A percentile compares a stretch with the other conserved stretches of the same genome.
phyloP scores from a whole-genome alignment of 2,329 filamentous ascomycete genomes.

The Calonectria honghensis region DNA sequence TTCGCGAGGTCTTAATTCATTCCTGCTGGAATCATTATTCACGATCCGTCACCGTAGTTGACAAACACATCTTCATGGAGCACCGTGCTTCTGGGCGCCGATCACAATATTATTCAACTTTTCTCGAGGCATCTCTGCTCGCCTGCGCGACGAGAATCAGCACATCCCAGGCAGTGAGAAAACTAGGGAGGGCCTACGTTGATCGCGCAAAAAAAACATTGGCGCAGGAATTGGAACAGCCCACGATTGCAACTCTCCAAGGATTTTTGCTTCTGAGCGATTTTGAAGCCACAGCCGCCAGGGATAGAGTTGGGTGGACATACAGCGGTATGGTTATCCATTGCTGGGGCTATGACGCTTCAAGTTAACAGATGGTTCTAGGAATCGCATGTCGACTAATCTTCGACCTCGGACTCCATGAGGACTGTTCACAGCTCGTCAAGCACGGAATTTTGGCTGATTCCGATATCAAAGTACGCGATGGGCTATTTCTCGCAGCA shows the following conservation, averaged over 20 bases:
- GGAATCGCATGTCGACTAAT: slow-evolving; percentile 30
- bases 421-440: slow-evolving; percentile 23
- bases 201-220: slow-evolving; percentile 24
- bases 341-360: fast-evolving
- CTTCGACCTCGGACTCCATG: slow-evolving; percentile 28
- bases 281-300: slow-evolving; percentile 28
- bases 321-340: slow-evolving; percentile 7
- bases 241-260: slow-evolving; percentile 19
- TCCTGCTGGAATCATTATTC: slow-evolving; percentile 25
- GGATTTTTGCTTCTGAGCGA: slow-evolving; percentile 27
- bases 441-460: slow-evolving; percentile 12
- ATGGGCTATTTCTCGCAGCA: slow-evolving; percentile 10
- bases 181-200: slow-evolving; percentile 24
- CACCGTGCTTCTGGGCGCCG: slow-evolving; percentile 8
- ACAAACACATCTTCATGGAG: slow-evolving; percentile 18
- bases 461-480: slow-evolving; percentile 1
- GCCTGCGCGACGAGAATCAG: slow-evolving; percentile 30
- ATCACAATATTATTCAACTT: slow-evolving; percentile 29
- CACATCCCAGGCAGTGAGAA: slow-evolving; percentile 23
- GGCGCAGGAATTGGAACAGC: slow-evolving; percentile 20
- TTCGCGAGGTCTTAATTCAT: slow-evolving; percentile 17
- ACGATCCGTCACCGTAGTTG: slow-evolving; percentile 15
- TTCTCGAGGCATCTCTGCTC: slow-evolving; percentile 16
- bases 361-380: background rate
- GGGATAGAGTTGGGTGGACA: slow-evolving; percentile 30